These are phyloP conservation scores for Canariomyces notabilis DNA, from an alignment of 2,329 filamentous ascomycete species.

Conservation along the genomic window DNA sequence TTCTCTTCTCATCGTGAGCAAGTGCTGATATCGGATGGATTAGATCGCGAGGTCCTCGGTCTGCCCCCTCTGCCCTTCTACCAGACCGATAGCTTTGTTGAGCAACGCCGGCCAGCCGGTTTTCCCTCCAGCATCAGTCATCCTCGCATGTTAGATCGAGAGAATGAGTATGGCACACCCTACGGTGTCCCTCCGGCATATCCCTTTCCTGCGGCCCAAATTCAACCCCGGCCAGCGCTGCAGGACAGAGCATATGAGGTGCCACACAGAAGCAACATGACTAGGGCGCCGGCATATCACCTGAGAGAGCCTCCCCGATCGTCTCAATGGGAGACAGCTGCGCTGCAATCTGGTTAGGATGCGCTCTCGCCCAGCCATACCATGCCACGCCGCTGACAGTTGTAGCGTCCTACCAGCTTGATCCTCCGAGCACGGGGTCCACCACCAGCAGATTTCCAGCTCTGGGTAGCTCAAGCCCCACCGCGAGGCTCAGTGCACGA, in stretches of 20 bases:
- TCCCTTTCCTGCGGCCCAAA: too few species aligned
- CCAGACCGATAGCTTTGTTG: background rate
- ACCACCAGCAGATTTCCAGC: background rate
- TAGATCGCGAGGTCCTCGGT: constrained; percentile 16
- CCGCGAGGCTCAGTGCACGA: constrained; percentile 8
- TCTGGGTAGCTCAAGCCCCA: constrained; percentile 18
- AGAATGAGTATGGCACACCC: background rate
- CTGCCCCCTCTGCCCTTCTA: background rate
- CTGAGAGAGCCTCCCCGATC: background rate
- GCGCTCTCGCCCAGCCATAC: background rate
- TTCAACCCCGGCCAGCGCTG: too few species aligned
- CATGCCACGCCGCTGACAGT: background rate
- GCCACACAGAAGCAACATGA: background rate
- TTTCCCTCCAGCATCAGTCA: constrained; percentile 6
- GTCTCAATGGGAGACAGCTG: background rate
- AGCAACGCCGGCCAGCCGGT: background rate
- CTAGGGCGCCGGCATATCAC: background rate
- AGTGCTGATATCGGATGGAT: background rate
- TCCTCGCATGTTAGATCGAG: background rate
- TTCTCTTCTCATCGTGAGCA: too few species aligned
- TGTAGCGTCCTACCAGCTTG: background rate
- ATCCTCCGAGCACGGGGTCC: background rate
- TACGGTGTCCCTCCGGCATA: too few species aligned
- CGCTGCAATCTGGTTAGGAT: constrained; percentile 3
- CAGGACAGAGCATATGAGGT: too few species aligned